Conservation (phyloP, 495 filamentous ascomycete genomes). For the Friedmanniomyces simplex region DNA sequence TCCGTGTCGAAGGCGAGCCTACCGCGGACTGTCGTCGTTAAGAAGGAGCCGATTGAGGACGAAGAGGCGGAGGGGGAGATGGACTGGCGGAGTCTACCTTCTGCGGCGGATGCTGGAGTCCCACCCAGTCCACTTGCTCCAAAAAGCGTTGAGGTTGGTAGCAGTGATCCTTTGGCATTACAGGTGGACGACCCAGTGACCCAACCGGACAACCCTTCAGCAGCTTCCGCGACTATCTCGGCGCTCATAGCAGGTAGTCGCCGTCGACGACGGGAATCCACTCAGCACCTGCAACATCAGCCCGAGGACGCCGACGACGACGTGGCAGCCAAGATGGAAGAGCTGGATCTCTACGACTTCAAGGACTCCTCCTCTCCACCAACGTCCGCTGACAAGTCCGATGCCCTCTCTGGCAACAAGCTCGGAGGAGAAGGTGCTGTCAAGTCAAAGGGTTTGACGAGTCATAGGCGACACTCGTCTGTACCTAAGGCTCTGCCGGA, state of each 20-base stretch:
- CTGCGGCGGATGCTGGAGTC: background rate
- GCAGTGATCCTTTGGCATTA: background rate
- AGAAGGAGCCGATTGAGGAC: slow-evolving; percentile 15
- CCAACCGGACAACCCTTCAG: background rate
- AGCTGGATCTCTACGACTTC: slow-evolving; percentile 31
- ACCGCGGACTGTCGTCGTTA: background rate
- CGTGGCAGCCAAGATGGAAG: slow-evolving; percentile 12
- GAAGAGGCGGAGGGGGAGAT: slow-evolving; percentile 3
- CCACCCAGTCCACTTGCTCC: slow-evolving; percentile 11
- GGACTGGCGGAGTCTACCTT: slow-evolving; percentile 16
- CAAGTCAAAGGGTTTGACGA: slow-evolving; percentile 11
- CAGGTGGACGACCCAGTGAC: background rate
- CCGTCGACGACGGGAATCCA: background rate
- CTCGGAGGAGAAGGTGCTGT: background rate
- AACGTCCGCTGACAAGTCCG: too few relatives aligned
- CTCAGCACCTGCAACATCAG: background rate
- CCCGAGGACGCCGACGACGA: background rate
- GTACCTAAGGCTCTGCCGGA: slow-evolving; percentile 5
- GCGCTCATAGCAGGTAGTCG: slow-evolving; percentile 12
- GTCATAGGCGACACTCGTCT: slow-evolving; percentile 19
- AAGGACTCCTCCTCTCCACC: slow-evolving; percentile 26
- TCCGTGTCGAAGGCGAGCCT: slow-evolving; percentile 3
- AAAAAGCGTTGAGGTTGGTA: slow-evolving; percentile 1
- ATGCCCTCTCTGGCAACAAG: too few relatives aligned
- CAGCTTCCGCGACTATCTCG: slow-evolving; percentile 12